Conservation (phyloP, 768 basidiomycete genomes). For the Suillus fuscotomentosus region DNA sequence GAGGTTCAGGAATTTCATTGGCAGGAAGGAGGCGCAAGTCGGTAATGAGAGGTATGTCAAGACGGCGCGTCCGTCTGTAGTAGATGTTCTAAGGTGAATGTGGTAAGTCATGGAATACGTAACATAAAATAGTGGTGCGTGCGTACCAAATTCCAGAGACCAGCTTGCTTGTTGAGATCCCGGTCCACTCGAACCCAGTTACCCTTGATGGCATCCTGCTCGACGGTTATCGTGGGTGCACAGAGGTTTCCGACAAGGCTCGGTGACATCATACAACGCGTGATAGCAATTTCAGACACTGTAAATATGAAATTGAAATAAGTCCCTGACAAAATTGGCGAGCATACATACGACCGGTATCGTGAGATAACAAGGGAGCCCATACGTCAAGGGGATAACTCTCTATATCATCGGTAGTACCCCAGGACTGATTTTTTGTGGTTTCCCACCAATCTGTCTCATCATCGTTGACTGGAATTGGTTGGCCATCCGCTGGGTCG, state of each 20-base stretch:
- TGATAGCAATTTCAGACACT: constrained; percentile 80
- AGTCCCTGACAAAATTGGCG: background rate
- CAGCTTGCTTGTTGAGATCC: constrained; percentile 71
- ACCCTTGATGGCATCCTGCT: constrained; percentile 73
- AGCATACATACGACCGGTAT: constrained; percentile 61
- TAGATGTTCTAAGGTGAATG: constrained; percentile 53
- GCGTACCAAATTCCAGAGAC: constrained; percentile 60
- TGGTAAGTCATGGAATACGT: constrained; percentile 6
- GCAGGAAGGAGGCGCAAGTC: constrained; percentile 65
- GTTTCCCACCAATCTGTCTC: constrained; percentile 74
- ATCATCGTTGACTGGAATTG: constrained; percentile 15
- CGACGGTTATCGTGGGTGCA: constrained; percentile 61
- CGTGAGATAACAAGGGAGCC: constrained; percentile 73
- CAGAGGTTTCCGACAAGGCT: constrained; percentile 58
- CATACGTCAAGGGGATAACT: constrained; percentile 80
- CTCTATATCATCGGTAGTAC: constrained; percentile 49
- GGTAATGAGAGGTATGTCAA: constrained; percentile 77
- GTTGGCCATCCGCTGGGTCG: constrained; percentile 4
- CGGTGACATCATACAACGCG: constrained; percentile 66
- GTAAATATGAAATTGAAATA: background rate
- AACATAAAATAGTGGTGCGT: constrained; percentile 16
- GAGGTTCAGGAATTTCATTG: constrained; percentile 46
- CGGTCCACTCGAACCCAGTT: constrained; percentile 89
- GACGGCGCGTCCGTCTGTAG: constrained; percentile 82
- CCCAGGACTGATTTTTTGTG: constrained; percentile 27